Evolutionary conservation across 2,329 filamentous ascomycete genomes (phyloP), one percentile per base, ranked within the genome.

Genomic region (Zymoseptoria passerinii): DNA sequence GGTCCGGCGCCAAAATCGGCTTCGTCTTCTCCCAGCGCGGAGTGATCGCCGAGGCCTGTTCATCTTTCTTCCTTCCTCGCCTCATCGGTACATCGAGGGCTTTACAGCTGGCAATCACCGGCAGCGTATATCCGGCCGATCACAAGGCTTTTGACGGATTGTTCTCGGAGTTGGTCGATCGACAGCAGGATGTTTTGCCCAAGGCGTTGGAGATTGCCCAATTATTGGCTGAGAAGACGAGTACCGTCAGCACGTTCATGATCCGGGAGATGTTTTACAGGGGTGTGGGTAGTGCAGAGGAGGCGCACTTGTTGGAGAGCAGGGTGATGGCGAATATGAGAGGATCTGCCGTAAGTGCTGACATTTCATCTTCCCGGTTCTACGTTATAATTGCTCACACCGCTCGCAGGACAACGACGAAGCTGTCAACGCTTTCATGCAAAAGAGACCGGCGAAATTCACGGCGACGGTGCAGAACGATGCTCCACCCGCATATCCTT

Each of bases 1-100:
- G 61, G 61, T 63, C 61, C 3, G 57, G 52, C 20, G 61, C 63
- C 49, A 65, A 65, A 50, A 60, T 65, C 35, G 63, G 63, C 5
- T 65, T 65, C 49, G 63, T 65, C 50, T 65, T 65, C 59, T 60
- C 59, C 16, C 61, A 63, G 44, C 61, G 63, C 16, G 63, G 61
- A 8, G 58, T 65, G 3, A 56, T 65, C 7, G 63, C 59, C 35
- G 63, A 65, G 54, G 63, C 58, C 13, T 65, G 63, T 48, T 65
- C 63, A 8, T 60, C 57, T 8, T 65, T 63, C 58, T 65, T 65
- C 53, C 27, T 65, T 44, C 63, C 63, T 18, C 57, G 61, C 8
- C 52, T 65, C 10, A 57, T 65, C 18, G 63, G 63, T 6, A 50
- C 54, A 40, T 54, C 61, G 44, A 49, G 59, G 5, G 55, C 63